Evolutionary conservation across 345 rosid genomes (phyloP), one percentile per base, ranked within the genome.

Genomic region (Euphorbia peplus): DNA sequence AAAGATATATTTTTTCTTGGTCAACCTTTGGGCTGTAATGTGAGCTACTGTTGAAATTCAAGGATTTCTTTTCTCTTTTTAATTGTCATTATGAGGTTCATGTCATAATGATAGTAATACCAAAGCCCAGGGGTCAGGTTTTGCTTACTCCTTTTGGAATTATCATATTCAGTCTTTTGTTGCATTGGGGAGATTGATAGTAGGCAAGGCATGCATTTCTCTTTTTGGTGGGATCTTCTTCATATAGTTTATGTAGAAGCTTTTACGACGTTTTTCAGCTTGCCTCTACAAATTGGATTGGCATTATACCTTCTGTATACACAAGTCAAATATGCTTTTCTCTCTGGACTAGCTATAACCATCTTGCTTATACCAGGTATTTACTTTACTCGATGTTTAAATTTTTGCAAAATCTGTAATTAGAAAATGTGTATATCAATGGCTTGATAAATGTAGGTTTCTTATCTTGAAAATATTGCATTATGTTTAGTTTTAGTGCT

Each of bases 251-350:
- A 18, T 67, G 5, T 51, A 30, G 24, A 26, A 64, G 12, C 63
- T 61, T 56, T 12, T 14, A n/a, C 67, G 70, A 68, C 42, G 44
- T 46, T n/a, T 5, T 79, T 84, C 97, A 93, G 96, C 86, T 75
- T 93, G 83, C 98, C 97, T 73, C 75, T 93, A 76, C 98, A 93
- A 84, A 90, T 93, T 70, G 97, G 93, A 63, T 73, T 90, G 69
- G 93, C 97, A 10, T 75, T 93, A 72, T 93, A 84, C 80, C 90
- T 93, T 64, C 71, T 93, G 59, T 93, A 88, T 75, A 90, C 89
- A 11, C 98, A 93, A 89, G 97, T 90, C 68, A 82, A 89, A 76
- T 87, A 90, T 73, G 93, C 98, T 64, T 90, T 93, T 79, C 82
- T 84, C 3, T 82, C 96, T 53, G 97, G 98, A 76, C 83, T 93